Evolutionary conservation across 1,139 yeast species (phyloP).

Genomic region (Pichia sp.): DNA sequence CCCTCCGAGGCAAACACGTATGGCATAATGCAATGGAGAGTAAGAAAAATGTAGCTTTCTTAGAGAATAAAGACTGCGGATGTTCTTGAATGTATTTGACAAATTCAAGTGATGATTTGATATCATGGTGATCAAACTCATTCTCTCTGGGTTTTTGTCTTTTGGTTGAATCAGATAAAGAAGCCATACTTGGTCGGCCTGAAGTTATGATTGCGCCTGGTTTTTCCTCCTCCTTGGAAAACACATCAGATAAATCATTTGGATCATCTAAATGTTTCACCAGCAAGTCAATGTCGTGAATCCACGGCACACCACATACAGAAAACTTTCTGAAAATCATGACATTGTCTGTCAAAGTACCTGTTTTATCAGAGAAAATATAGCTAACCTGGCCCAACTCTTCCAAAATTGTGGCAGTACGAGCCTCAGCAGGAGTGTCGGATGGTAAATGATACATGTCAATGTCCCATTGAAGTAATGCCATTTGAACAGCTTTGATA

Average conservation of each 20-base stretch:
- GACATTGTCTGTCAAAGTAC: conserved; percentile 87
- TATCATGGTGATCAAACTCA: conserved; percentile 2
- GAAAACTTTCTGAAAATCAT: conserved; percentile 85
- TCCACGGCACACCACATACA: conserved; percentile 85
- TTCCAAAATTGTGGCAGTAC: conserved; percentile 92
- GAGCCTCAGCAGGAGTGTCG: conserved; percentile 90
- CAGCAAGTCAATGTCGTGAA: conserved; percentile 65
- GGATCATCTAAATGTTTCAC: conserved; percentile 19
- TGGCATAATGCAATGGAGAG: conserved; percentile 84
- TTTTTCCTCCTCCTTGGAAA: conserved; percentile 16
- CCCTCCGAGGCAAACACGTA: conserved; percentile 69
- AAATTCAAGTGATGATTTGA: conserved; percentile 57
- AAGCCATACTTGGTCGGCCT: conserved; percentile 54
- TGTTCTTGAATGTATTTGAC: conserved; percentile 63
- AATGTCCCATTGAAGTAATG: conserved; percentile 78
- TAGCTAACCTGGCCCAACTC: conserved; percentile 96
- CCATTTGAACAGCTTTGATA: conserved; percentile 80
- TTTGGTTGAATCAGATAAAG: conserved; percentile 18
- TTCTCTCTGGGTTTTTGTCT: conserved; percentile 22
- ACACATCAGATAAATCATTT: conserved; percentile 14
- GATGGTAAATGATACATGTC: conserved; percentile 88
- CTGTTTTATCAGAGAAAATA: conserved; percentile 93
- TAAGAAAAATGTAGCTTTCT: conserved; percentile 72
- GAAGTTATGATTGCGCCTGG: conserved; percentile 34
- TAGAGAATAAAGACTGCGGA: conserved; percentile 68